Evolutionary conservation across 2,329 filamentous ascomycete species (phyloP).

Genomic region (Apiospora marii): DNA sequence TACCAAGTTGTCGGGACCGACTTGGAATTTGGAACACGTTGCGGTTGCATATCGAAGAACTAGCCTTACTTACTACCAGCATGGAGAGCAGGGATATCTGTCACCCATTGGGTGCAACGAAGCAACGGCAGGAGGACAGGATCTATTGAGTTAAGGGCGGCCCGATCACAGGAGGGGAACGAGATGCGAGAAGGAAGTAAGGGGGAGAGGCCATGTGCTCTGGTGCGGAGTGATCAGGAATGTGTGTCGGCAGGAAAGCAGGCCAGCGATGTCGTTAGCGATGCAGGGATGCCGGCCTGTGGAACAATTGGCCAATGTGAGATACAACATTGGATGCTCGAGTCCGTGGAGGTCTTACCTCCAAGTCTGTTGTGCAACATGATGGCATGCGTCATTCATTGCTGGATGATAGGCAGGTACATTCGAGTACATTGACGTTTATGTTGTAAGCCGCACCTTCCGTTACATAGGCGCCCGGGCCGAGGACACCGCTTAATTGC

Average conservation of each 20-base stretch:
- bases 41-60: constrained; percentile 11
- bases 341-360: not conserved
- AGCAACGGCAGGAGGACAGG: not conserved
- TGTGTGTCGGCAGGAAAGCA: not conserved
- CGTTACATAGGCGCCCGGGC: constrained; percentile 1
- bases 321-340: not conserved
- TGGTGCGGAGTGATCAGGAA: not conserved
- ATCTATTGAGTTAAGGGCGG: not conserved
- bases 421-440: not conserved
- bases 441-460: not conserved
- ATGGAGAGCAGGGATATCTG: not conserved
- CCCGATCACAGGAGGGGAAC: not conserved
- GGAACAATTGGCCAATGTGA: not conserved
- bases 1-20: constrained; percentile 15
- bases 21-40: constrained; percentile 12
- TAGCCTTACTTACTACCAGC: not conserved
- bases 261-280: not conserved
- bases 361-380: not conserved
- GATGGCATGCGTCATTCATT: too few species aligned
- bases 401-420: not conserved
- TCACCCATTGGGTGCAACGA: not conserved
- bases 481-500: constrained; percentile 17
- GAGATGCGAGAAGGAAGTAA: not conserved
- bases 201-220: not conserved
- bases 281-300: not conserved